Evolutionary conservation across 163 green algal species (phyloP).

Genomic region (Chlamydomonas reinhardtii): DNA sequence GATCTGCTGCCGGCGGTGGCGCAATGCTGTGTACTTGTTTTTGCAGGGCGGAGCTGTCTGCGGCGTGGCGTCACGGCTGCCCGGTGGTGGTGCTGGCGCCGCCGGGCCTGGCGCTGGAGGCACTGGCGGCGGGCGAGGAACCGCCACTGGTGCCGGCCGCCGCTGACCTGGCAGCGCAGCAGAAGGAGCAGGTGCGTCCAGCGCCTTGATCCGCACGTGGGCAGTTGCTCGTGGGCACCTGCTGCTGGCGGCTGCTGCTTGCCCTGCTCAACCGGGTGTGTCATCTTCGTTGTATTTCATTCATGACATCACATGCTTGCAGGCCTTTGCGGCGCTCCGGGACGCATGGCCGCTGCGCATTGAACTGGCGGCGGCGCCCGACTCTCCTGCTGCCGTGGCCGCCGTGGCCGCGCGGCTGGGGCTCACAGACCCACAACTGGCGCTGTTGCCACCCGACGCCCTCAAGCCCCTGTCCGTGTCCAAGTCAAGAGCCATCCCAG

Average conservation of each 20-base stretch:
- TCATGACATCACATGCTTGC: too few species aligned
- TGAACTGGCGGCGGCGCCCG: background rate
- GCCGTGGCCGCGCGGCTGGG: conserved; percentile 35
- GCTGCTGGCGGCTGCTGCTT: too few species aligned
- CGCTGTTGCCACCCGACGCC: conserved; percentile 22
- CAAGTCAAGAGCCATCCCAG: conserved; percentile 12
- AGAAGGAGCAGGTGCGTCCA: conserved; percentile 4
- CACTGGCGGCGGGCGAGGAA: background rate
- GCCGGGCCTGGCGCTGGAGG: conserved; percentile 17
- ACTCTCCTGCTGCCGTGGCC: background rate
- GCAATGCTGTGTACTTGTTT: too few species aligned
- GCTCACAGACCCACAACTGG: conserved; percentile 21
- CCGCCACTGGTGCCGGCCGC: background rate
- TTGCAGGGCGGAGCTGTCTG: conserved; percentile 28
- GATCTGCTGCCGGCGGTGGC: too few species aligned
- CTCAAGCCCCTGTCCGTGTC: conserved; percentile 9
- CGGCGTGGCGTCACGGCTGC: conserved; percentile 41
- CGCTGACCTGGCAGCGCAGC: background rate
- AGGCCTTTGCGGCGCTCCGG: background rate
- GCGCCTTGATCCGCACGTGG: too few species aligned
- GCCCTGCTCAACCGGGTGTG: too few species aligned
- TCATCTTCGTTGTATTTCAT: too few species aligned
- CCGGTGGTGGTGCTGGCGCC: conserved; percentile 27
- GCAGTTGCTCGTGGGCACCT: too few species aligned
- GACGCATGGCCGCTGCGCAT: conserved; percentile 31